Evolutionary conservation across 108 stramenopile genomes (phyloP).

Genomic region (Cyclotella cryptica): DNA sequence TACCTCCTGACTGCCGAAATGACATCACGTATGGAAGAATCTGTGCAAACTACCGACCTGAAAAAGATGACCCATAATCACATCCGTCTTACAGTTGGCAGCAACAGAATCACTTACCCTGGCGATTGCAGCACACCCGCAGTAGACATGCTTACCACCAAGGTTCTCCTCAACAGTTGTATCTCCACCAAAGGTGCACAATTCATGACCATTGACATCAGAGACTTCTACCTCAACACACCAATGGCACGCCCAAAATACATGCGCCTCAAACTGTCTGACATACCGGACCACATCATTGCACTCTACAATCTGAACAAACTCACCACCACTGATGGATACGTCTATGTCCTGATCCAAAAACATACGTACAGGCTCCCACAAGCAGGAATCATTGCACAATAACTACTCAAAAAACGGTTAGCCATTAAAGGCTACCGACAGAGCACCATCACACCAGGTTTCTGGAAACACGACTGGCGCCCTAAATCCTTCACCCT

Average conservation of each 20-base stretch:
- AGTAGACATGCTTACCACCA: slow-evolving; percentile 35
- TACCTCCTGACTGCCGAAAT: slow-evolving; percentile 17
- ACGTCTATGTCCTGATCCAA: slow-evolving; percentile 19
- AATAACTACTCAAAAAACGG: slow-evolving; percentile 16
- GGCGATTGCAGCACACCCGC: slow-evolving; percentile 26
- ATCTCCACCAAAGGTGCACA: slow-evolving; percentile 39
- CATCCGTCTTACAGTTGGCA: slow-evolving; percentile 37
- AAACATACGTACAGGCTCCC: slow-evolving; percentile 59
- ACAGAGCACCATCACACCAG: slow-evolving; percentile 37
- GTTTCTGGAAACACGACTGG: slow-evolving; percentile 45
- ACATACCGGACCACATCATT: slow-evolving; percentile 35
- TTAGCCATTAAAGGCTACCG: slow-evolving; percentile 32
- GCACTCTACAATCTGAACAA: slow-evolving; percentile 31
- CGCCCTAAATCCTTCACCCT: slow-evolving; percentile 32
- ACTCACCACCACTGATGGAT: slow-evolving; percentile 1
- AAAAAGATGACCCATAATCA: slow-evolving; percentile 28
- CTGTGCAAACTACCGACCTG: slow-evolving; percentile 21
- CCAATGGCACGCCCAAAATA: slow-evolving; percentile 40
- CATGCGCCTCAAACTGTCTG: slow-evolving; percentile 37
- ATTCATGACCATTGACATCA: slow-evolving; percentile 51
- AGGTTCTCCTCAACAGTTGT: slow-evolving; percentile 55
- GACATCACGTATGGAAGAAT: slow-evolving; percentile 37
- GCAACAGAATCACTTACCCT: slow-evolving; percentile 34
- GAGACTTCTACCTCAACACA: slow-evolving; percentile 57
- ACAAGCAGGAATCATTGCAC: slow-evolving; percentile 53